These are phyloP conservation scores for Dillenia turbinata DNA, from an alignment of 164 flowering plant genomes.

Conservation along the genomic window DNA sequence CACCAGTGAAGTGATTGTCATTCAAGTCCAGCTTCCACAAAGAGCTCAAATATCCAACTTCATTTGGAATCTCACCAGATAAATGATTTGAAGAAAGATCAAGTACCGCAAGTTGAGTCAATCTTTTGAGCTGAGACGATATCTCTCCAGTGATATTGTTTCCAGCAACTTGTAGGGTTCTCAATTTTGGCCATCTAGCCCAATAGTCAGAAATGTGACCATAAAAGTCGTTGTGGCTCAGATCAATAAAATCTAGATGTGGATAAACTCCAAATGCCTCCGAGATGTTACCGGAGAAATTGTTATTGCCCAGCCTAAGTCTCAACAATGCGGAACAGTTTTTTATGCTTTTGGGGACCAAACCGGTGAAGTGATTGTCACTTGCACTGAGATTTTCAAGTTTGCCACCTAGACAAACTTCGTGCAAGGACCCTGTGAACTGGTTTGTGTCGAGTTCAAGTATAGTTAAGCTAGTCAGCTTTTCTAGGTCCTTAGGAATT, in stretches of 20 bases:
- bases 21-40: conserved; percentile 16
- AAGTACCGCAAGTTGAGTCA: not conserved
- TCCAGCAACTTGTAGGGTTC: not conserved
- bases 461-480: no score
- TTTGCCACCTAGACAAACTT: not conserved
- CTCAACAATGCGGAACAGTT: no score
- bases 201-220: not conserved
- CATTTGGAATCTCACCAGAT: conserved; percentile 11
- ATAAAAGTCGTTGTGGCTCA: no score
- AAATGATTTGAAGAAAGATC: conserved; percentile 8
- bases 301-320: no score
- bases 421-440: not conserved
- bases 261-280: no score
- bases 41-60: conserved; percentile 12
- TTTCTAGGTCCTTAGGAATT: no score
- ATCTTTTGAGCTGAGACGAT: not conserved
- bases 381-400: no score
- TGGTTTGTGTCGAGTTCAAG: no score
- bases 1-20: conserved; percentile 17
- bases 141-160: not conserved
- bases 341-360: no score
- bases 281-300: no score
- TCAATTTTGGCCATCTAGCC: not conserved
- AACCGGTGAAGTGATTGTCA: no score
- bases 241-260: no score